Evolutionary conservation across 2,329 filamentous ascomycete species (phyloP), one percentile per base, ranked within the genome.

Genomic region (Microdochium nivale): DNA sequence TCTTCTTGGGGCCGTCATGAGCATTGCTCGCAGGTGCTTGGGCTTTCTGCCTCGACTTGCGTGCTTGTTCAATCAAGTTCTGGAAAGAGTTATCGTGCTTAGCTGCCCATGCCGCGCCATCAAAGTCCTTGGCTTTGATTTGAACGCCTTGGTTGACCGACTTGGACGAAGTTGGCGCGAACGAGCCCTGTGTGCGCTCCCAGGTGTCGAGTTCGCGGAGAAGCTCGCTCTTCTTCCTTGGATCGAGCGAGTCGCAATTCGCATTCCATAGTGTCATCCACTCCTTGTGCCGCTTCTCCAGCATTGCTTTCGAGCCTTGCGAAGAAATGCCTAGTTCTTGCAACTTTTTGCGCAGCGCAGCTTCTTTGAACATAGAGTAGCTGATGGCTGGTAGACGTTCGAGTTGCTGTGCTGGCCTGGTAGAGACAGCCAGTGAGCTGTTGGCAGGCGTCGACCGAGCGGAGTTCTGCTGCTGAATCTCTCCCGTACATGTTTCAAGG

Each of bases 211-310:
- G 67, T 54, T 97, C 92, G 14, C 80, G 81, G 16, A 95, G 68
- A 3, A 99, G 68, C 52, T 94, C 85, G 7, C 70, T 63, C 56
- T 88, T 89, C 11, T 76, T 75, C 63, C 86, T 87, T 0, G 90
- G 90, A 1, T 74, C 73, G 33, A 79, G 80, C 2, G 91, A 87
- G 67, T 99, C 94, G 69, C 90, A 96, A 65, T 99, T 99, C 11
- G 95, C 88, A 66, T 99, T 99, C 87, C 90, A 96, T 19, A 99
- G 71, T 35, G 94, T 96, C 49, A 94, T 78, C 91, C 91, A 99
- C 67, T 99, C 94, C 24, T 81, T 88, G 62, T 97, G 91, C 19
- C 95, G 81, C 57, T 78, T 80, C 64, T 92, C 86, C 51, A 97
- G 74, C 1, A 91, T 74, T 47, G 77, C 72, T 47, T 86, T 86